Evolutionary conservation across 225 moss, liverwort and hornwort genomes (phyloP), one percentile per base, ranked within the genome.

Genomic region (Physcomitrium patens): DNA sequence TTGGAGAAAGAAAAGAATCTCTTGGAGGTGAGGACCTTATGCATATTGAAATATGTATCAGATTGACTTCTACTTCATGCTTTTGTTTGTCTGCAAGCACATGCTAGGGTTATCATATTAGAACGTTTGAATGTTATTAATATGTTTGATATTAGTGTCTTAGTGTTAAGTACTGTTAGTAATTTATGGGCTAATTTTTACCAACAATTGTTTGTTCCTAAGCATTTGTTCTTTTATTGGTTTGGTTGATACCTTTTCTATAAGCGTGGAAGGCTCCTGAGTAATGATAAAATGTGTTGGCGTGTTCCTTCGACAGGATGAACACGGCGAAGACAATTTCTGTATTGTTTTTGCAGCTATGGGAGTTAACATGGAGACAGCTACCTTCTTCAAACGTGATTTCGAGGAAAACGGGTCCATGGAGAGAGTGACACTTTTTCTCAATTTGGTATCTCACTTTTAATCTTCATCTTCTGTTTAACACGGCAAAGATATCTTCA

Each of bases 301-400:
- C 12, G 1, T 46, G 46, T 31, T 8, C 19, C 20, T 77, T 45
- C 62, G 24, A 24, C 76, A 85, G 85, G 81, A 87, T 41, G 83
- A 86, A 10, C 74, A 51, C 18, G 82, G 74, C 42, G 93, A 94
- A 51, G 83, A 93, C 68, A 87, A 94, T 63, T 94, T 94, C 47
- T 89, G 89, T 60, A 94, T 94, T 52, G 93, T 94, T 23, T 91
- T 94, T 67, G 93, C 91, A 54, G 93, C 93, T 41, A 91, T 94
- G 91, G 93, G 93, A 88, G 93, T 94, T 10, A 91, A 91, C 68
- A 91, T 94, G 93, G 93, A 94, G 65, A 94, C 93, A 18, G 89
- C 91, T 45, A 81, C 89, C 59, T 94, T 94, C 71, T 94, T 94
- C 83, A 94, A 94, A 57, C 89, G 93, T 76, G 93, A 94, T 48